Evolutionary conservation across 2,329 filamentous ascomycete genomes (phyloP), one percentile per base, ranked within the genome.

Genomic region (Aureobasidium sp.): DNA sequence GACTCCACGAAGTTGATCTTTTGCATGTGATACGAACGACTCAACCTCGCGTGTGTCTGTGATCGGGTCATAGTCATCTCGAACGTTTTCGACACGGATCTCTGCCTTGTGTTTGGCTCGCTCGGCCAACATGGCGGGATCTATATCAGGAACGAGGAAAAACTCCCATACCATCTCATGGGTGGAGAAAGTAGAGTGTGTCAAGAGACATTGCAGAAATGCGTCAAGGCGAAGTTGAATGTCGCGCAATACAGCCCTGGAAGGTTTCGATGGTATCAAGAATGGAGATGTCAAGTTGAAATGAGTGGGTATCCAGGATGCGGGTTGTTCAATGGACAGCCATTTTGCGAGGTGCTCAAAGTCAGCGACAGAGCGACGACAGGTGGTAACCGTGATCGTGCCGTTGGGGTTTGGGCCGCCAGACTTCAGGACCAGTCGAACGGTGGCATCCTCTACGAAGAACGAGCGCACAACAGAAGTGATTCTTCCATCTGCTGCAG

Each of bases 121-220:
- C 73, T 96, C 88, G 59, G 90, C 88, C 82, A 97, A 93, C 84
- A 92, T 91, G 22, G 91, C 86, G 0, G 90, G 83, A 71, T 96
- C 90, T 55, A 99, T 85, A 68, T 99, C 94, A 1, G 94, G 94
- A 14, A 99, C 92, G 0, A 99, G 82, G 75, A 99, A 96, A 76
- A 99, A 99, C 70, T 99, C 94, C 95, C 94, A 99, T 2, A 99
- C 82, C 83, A 97, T 91, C 77, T 99, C 94, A 71, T 99, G 95
- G 0, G 90, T 96, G 0, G 91, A 84, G 71, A 99, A 97, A 0
- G 94, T 97, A 3, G 93, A 89, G 70, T 99, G 94, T 9, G 84
- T 82, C 29, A 99, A 81, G 65, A 99, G 82, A 20, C 91, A 90
- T 67, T 90, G 90, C 68, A 99, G 78, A 69, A 97, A 97, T 67